Evolutionary conservation across 106 monocot genomes (phyloP).

Genomic region (Dactylorhiza incarnata): DNA sequence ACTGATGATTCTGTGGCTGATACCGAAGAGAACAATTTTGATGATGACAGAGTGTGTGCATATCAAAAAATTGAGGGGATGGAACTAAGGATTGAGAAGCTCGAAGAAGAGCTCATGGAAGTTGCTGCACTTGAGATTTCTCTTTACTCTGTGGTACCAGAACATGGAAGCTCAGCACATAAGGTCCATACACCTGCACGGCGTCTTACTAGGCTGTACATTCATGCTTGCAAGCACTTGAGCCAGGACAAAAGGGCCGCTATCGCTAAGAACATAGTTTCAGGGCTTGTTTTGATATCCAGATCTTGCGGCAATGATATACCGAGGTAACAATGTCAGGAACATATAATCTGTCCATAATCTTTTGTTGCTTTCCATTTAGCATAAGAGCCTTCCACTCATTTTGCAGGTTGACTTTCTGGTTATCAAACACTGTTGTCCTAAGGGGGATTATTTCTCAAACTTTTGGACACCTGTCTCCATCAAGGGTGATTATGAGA

Average conservation of each 20-base stretch:
- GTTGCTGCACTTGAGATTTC: slow-evolving; percentile 97
- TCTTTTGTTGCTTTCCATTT: neutral
- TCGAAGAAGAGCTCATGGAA: slow-evolving; percentile 92
- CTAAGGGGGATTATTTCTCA: slow-evolving; percentile 75
- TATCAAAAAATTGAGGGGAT: slow-evolving; percentile 65
- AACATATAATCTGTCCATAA: neutral
- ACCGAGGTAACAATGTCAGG: slow-evolving; percentile 49
- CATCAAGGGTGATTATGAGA: slow-evolving; percentile 23
- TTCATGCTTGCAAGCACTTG: slow-evolving; percentile 90
- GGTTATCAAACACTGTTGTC: slow-evolving; percentile 85
- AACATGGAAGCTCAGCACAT: slow-evolving; percentile 90
- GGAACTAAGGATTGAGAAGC: slow-evolving; percentile 67
- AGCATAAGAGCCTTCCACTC: neutral
- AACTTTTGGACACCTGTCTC: slow-evolving; percentile 58
- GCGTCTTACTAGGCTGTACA: slow-evolving; percentile 77
- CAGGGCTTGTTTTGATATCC: slow-evolving; percentile 77
- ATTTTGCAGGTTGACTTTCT: slow-evolving; percentile 77
- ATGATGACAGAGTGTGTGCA: slow-evolving; percentile 25
- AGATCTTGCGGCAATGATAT: slow-evolving; percentile 95
- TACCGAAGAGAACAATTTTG: slow-evolving; percentile 51
- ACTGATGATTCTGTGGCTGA: slow-evolving; percentile 73
- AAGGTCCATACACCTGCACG: slow-evolving; percentile 94
- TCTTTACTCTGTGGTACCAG: slow-evolving; percentile 86
- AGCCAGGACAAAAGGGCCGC: slow-evolving; percentile 60
- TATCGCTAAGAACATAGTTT: slow-evolving; percentile 71